These are phyloP conservation scores for Vitis hybrid DNA, from an alignment of 177 flowering plant genomes.

Conservation along the genomic window DNA sequence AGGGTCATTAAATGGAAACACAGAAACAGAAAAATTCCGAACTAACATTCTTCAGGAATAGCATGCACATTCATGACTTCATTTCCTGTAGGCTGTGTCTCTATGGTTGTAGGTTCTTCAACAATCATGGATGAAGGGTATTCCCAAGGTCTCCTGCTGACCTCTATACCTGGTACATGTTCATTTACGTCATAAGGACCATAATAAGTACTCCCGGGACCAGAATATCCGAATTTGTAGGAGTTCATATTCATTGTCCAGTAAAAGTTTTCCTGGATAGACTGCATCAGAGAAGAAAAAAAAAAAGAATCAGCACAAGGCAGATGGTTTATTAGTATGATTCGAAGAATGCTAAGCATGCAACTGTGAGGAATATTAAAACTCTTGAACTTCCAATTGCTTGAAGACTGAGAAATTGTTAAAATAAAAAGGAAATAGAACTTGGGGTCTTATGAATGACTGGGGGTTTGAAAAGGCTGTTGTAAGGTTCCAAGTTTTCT, in stretches of 20 bases:
- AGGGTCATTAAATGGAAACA: not conserved
- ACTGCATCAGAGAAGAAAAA: not conserved
- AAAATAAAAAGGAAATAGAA: no score
- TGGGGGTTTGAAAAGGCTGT: no score
- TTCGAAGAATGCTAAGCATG: not conserved
- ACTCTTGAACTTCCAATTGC: no score
- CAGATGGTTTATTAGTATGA: not conserved
- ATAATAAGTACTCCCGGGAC: constrained; percentile 27
- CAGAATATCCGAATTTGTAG: constrained; percentile 35
- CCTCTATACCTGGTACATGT: constrained; percentile 28
- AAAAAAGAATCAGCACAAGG: not conserved
- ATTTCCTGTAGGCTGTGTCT: constrained; percentile 14
- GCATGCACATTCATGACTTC: constrained; percentile 17
- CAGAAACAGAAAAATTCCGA: not conserved
- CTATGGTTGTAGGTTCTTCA: constrained; percentile 22
- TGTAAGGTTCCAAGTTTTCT: not conserved
- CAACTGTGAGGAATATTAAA: not conserved
- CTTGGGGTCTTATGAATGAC: no score
- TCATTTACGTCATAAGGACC: constrained; percentile 29
- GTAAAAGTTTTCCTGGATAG: constrained; percentile 31
- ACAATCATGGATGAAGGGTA: constrained; percentile 19
- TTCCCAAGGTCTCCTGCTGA: constrained; percentile 29
- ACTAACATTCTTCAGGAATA: constrained; percentile 40
- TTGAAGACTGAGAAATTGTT: no score
- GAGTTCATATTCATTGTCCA: constrained; percentile 37